These are phyloP conservation scores for Dothideomycetidae sp. DNA, from an alignment of 2,329 filamentous ascomycete species.

Conservation along the genomic window DNA sequence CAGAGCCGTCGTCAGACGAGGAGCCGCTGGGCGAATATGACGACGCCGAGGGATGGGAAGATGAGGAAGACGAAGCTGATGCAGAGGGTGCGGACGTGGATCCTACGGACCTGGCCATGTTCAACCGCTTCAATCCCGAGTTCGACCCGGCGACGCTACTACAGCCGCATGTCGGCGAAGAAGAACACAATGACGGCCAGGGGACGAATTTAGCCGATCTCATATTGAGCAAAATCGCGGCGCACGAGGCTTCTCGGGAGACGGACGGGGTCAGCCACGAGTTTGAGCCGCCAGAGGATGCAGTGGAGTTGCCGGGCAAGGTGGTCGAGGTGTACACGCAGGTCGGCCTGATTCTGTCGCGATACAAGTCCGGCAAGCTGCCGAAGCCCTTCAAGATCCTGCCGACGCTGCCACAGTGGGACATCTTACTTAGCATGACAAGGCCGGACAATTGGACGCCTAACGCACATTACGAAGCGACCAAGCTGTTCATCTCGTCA, in stretches of 20 bases:
- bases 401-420: constrained; percentile 83
- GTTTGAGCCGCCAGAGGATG: constrained; percentile 54
- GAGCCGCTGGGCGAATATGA: constrained; percentile 35
- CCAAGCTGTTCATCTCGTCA: constrained; percentile 78
- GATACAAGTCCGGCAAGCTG: constrained; percentile 91
- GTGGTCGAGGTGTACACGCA: constrained; percentile 91
- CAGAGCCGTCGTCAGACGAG: constrained; percentile 24
- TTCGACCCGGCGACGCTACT: constrained; percentile 57
- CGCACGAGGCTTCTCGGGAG: constrained; percentile 60
- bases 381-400: constrained; percentile 97
- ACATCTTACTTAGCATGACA: constrained; percentile 74
- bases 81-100: constrained; percentile 59
- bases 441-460: constrained; percentile 64
- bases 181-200: constrained; percentile 24
- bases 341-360: constrained; percentile 75
- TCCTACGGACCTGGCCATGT: constrained; percentile 75
- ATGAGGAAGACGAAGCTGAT: constrained; percentile 55
- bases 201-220: constrained; percentile 76
- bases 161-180: constrained; percentile 45
- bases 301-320: constrained; percentile 75
- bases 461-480: constrained; percentile 77
- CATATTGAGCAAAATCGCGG: constrained; percentile 87
- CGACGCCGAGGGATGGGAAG: constrained; percentile 55
- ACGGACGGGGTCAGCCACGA: constrained; percentile 31
- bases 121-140: constrained; percentile 74